Base-by-base conservation (phyloP, 768 basidiomycete species). In the Fomitopsis serialis region DNA sequence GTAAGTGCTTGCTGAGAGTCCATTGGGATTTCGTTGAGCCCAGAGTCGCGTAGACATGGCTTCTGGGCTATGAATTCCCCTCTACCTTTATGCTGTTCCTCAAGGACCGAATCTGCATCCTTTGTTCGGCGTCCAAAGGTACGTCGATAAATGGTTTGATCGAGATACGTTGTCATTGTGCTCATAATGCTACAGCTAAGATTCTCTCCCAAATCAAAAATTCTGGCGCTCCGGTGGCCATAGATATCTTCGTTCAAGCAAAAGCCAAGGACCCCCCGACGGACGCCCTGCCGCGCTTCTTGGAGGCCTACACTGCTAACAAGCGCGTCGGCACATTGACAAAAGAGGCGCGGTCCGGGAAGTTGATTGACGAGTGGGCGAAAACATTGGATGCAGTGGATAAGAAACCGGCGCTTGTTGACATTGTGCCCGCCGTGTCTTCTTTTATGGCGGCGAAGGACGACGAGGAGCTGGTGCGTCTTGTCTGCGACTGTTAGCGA, bases 61-160 rank as follows among this genome's bases (percentile, higher is more conserved):
- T 99, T 17, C 79, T 98, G 36, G 96, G 95, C 13, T 98, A 94
- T 69, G 96, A 99, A 70, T 98, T 98, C 65, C 97, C 96, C 2
- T 92, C 93, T 0, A 98, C 96, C 0, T 75, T 98, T 25, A 78
- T 95, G 54, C 74, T 98, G 19, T 89, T 98, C 62, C 79, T 85
- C 53, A 87, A 87, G 62, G 75, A 85, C 50, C 88, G 81, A 63
- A 71, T 98, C 19, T 74, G 75, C 32, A 86, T 98, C 37, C 72
- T 97, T 24, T 94, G 91, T 58, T 95, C 92, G 22, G 79, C 89
- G 1, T 89, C 86, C 19, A 96, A 98, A 81, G 89, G 94, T 92
- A 56, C 56, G 70, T 51, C 42, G 10, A 1, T 37, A 32, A 48
- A 45, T 56, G 19, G 22, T 27, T 9, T 43, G 46, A 23, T 56